Percentiles rank a stretch among this genome's conserved stretches.
Conservation (phyloP, 441 rosid genomes). For the Jatropha multifida region DNA sequence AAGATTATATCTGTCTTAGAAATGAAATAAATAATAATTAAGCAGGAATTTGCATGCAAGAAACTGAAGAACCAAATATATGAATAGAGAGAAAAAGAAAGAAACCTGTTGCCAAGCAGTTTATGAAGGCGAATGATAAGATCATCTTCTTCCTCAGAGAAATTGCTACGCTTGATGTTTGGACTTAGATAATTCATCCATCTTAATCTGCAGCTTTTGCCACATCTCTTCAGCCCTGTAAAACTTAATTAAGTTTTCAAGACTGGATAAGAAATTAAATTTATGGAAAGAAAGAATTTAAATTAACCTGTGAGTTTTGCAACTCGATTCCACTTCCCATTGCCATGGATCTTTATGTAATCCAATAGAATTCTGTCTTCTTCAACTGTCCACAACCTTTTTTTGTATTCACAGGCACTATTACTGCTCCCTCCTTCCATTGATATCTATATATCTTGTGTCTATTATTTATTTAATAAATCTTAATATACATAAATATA, state of each 20-base stretch:
- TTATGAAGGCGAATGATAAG: conserved; percentile 72
- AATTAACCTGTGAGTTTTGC: conserved; percentile 46
- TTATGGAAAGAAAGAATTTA: not conserved
- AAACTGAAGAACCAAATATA: too few relatives aligned
- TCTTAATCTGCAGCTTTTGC: conserved; percentile 69
- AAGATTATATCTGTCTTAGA: too few relatives aligned
- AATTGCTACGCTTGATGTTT: conserved; percentile 49
- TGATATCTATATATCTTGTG: not conserved
- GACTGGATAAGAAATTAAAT: not conserved
- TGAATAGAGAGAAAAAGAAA: not conserved
- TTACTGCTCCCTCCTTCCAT: conserved; percentile 27
- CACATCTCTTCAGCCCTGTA: conserved; percentile 57
- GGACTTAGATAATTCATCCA: conserved; percentile 72
- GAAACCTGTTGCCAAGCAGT: conserved; percentile 66
- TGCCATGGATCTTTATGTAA: conserved; percentile 49
- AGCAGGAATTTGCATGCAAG: not conserved
- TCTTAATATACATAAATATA: too few relatives aligned
- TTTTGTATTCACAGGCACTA: conserved; percentile 28
- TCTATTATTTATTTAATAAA: not conserved
- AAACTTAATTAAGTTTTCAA: too few relatives aligned
- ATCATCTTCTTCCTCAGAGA: conserved; percentile 69
- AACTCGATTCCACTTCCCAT: conserved; percentile 65
- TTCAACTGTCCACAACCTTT: conserved; percentile 63
- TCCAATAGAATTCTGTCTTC: conserved; percentile 59
- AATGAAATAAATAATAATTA: not conserved